Percentiles rank a stretch among this genome's conserved stretches.
Evolutionary conservation across 345 rosid genomes (phyloP).

Genomic region (Boechera retrofracta): DNA sequence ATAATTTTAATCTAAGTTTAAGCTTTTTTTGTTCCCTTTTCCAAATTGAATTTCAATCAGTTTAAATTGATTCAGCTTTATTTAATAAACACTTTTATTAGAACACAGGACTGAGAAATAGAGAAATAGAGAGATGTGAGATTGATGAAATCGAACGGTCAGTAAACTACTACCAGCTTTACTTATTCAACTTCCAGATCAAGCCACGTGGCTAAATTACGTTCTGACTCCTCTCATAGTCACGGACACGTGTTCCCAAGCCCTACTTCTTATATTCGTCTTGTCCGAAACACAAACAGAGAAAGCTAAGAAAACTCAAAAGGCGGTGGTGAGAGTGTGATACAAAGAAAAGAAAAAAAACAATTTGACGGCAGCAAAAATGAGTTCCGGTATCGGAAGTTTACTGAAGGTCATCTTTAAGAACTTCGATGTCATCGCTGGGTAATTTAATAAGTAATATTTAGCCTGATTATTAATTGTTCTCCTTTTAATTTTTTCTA

Average conservation of each 20-base stretch:
- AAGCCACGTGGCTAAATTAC: slow-evolving; percentile 38
- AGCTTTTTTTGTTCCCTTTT: too few relatives aligned
- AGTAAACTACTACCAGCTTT: not conserved
- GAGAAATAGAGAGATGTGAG: not conserved
- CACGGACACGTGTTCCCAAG: slow-evolving; percentile 37
- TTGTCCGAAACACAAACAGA: slow-evolving; percentile 20
- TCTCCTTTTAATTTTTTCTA: not conserved
- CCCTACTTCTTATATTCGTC: slow-evolving; percentile 33
- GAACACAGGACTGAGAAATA: not conserved
- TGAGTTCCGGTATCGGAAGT: slow-evolving; percentile 56
- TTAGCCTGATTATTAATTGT: not conserved
- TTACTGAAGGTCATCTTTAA: slow-evolving; percentile 67
- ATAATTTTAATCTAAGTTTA: not conserved
- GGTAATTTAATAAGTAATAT: slow-evolving; percentile 45
- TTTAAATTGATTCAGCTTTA: not conserved
- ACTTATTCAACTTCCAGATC: not conserved
- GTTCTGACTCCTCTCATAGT: slow-evolving; percentile 36
- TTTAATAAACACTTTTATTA: not conserved
- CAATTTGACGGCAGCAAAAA: slow-evolving; percentile 21
- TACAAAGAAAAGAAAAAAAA: not conserved
- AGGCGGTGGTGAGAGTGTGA: slow-evolving; percentile 30
- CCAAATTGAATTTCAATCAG: not conserved
- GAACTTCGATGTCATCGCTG: slow-evolving; percentile 82
- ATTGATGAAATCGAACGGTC: slow-evolving; percentile 40
- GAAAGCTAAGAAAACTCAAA: slow-evolving; percentile 8